Evolutionary conservation across 2,329 filamentous ascomycete genomes (phyloP).

Genomic region (Colletotrichum musicola): DNA sequence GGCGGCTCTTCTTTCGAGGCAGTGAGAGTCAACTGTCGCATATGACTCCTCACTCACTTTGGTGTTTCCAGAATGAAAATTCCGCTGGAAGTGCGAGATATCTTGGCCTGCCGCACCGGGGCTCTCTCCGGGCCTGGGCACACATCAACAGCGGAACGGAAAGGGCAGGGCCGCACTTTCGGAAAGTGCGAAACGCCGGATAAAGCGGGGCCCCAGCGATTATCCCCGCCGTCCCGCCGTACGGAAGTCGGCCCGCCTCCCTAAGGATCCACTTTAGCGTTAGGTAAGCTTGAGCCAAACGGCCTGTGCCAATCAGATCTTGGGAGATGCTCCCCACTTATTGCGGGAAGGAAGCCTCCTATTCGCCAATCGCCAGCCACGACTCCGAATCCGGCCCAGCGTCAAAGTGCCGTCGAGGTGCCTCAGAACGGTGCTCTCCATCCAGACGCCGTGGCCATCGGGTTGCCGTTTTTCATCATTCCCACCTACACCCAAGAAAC

Average conservation of each 20-base stretch:
- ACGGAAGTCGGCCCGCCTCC: too few relatives aligned
- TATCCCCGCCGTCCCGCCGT: too few relatives aligned
- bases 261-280: too few relatives aligned
- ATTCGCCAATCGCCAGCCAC: neutral
- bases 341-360: neutral
- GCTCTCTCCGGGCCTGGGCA: neutral
- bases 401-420: constrained; percentile 3
- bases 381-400: neutral
- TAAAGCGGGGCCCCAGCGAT: neutral
- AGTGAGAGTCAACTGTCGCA: neutral
- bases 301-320: too few relatives aligned
- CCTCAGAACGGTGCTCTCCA: too few relatives aligned
- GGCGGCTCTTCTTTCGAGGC: neutral
- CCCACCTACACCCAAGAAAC: neutral
- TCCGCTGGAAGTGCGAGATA: constrained; percentile 20
- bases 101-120: neutral
- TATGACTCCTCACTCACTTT: neutral
- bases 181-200: constrained; percentile 30
- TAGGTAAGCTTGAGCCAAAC: too few relatives aligned
- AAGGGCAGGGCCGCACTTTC: constrained; percentile 22
- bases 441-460: neutral
- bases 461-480: neutral
- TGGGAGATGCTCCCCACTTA: neutral
- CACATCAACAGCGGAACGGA: neutral
- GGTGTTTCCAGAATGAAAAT: neutral